Conservation (phyloP, 2,329 filamentous ascomycete genomes). For the Exserohilum rostratum region DNA sequence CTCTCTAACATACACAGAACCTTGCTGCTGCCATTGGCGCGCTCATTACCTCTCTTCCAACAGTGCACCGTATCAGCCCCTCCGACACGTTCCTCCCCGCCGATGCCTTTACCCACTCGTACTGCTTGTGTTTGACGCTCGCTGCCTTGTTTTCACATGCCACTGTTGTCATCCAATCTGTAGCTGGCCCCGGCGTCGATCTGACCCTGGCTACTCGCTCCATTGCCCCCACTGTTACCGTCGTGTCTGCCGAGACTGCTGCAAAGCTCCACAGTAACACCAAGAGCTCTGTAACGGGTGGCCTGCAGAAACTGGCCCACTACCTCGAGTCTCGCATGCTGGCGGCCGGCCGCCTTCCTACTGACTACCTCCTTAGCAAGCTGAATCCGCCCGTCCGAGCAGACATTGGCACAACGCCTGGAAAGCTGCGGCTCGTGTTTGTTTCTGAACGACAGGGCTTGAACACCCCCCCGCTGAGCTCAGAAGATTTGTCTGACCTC, state of each 20-base stretch:
- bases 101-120: slow-evolving; percentile 78
- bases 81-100: slow-evolving; percentile 85
- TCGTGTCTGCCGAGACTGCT: slow-evolving; percentile 77
- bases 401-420: slow-evolving; percentile 65
- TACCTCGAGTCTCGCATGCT: slow-evolving; percentile 74
- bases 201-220: slow-evolving; percentile 74
- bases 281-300: slow-evolving; percentile 64
- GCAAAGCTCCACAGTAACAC: slow-evolving; percentile 70
- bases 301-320: slow-evolving; percentile 71
- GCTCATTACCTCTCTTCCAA: slow-evolving; percentile 76
- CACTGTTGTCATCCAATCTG: slow-evolving; percentile 86
- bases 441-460: slow-evolving; percentile 74
- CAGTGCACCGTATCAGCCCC: slow-evolving; percentile 72
- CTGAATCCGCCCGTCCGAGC: slow-evolving; percentile 67
- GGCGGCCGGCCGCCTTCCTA: slow-evolving; percentile 75
- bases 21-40: slow-evolving; percentile 85
- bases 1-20: slow-evolving; percentile 60
- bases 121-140: slow-evolving; percentile 79
- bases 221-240: slow-evolving; percentile 80
- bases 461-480: slow-evolving; percentile 67
- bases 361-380: slow-evolving; percentile 65
- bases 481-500: slow-evolving; percentile 76
- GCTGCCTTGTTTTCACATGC: slow-evolving; percentile 83
- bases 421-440: slow-evolving; percentile 81
- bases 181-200: slow-evolving; percentile 74